Evolutionary conservation across 441 rosid species (phyloP).

Genomic region (Cnidoscolus chayamansa): DNA sequence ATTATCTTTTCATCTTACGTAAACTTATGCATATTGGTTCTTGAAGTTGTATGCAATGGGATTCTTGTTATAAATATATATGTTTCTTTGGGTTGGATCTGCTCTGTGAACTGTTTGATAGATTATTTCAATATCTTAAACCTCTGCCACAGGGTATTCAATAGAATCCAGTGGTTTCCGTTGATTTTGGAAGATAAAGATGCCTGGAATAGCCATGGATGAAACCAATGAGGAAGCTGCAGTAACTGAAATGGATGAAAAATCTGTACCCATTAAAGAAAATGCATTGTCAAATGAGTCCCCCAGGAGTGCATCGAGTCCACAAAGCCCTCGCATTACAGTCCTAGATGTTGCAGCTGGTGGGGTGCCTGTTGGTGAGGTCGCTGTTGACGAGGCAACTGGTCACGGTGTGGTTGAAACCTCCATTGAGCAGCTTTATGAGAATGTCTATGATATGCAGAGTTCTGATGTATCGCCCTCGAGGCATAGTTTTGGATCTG

Average conservation of each 20-base stretch:
- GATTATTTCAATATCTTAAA: constrained; percentile 15
- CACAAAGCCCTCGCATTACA: constrained; percentile 26
- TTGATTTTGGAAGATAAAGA: constrained; percentile 30
- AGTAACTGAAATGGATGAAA: constrained; percentile 39
- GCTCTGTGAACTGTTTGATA: constrained; percentile 25
- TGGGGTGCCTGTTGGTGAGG: constrained; percentile 31
- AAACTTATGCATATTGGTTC: not conserved
- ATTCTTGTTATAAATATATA: constrained; percentile 1
- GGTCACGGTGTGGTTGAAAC: constrained; percentile 42
- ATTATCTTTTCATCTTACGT: not conserved
- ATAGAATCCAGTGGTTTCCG: constrained; percentile 20
- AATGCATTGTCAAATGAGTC: constrained; percentile 36
- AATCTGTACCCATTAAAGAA: constrained; percentile 35
- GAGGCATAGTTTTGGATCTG: constrained; percentile 53
- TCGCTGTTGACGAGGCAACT: constrained; percentile 9
- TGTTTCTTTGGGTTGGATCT: constrained; percentile 27
- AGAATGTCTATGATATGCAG: constrained; percentile 89
- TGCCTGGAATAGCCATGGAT: constrained; percentile 61
- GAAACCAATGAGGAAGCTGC: constrained; percentile 38
- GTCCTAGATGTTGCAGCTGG: constrained; percentile 23
- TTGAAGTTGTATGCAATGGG: constrained; percentile 4
- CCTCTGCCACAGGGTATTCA: constrained; percentile 31
- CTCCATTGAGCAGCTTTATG: constrained; percentile 83
- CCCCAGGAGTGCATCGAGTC: constrained; percentile 28
- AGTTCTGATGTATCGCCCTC: constrained; percentile 87